Evolutionary conservation across 164 flowering plant genomes (phyloP), one percentile per base, ranked within the genome.

Genomic region (Santalum album): DNA sequence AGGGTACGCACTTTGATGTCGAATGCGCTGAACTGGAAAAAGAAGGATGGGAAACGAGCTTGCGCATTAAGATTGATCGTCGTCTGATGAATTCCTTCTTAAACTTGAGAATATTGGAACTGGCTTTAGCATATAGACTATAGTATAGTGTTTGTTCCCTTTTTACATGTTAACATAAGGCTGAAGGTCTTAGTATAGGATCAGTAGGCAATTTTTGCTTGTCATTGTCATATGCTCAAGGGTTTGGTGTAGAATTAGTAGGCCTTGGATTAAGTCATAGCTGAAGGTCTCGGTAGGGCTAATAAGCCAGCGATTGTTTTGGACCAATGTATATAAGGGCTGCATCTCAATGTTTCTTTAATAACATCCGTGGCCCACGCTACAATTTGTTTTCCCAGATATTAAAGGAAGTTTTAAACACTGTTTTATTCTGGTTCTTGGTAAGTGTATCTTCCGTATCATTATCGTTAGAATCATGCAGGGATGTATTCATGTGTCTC

Each of bases 1-100:
- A 73, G 59, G 59, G 79, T 86, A 0, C 73, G 85, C 0, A 79
- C 83, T 24, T 46, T 85, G 62, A 76, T 78, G 96, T 73, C 96
- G n/a, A 12, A 72, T 87, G 84, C 79, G 96, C 12, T 84, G 75
- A 78, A 51, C 42, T 47, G 45, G 44, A 49, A 48, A 21, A 19
- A n/a, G 54, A 12, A 51, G 52, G 51, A 15, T 44, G 45, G 32
- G 43, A 45, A 44, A 51, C 45, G 3, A 40, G 6, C 51, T 40
- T 46, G 49, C 44, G 46, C 10, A 36, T 47, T 49, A 53, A 59
- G 43, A 42, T 15, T 34, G 43, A 61, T 72, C 71, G 67, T 67
- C 64, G 26, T 58, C 72, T 72, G 67, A 56, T 68, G 72, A 65
- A 52, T 35, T 47, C 7, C 29, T 23, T 4, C 7, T 42, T 4